phyloP scores from a whole-genome alignment of 2,329 filamentous ascomycete species.

The Rutstroemia sp. region DNA sequence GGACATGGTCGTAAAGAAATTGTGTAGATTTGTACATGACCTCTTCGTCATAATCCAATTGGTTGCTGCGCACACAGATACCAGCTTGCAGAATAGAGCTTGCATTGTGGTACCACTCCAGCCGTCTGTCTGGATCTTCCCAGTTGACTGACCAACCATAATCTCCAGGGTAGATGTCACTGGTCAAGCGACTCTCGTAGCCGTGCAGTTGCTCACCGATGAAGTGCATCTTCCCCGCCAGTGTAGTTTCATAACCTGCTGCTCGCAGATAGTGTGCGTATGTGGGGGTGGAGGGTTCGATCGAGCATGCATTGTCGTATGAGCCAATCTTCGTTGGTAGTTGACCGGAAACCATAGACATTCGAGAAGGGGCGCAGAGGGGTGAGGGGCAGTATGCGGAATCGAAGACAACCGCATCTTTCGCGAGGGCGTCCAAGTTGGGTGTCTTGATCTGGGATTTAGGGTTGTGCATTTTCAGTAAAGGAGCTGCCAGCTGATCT shows the following conservation, averaged over 20 bases:
- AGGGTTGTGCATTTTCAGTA: constrained; percentile 86
- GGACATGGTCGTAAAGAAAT: constrained; percentile 84
- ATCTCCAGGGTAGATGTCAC: constrained; percentile 90
- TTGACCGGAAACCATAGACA: constrained; percentile 90
- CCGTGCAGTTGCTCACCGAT: constrained; percentile 91
- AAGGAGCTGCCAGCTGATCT: constrained; percentile 84
- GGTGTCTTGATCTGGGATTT: constrained; percentile 88
- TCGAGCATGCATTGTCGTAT: constrained; percentile 84
- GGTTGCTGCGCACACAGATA: constrained; percentile 82
- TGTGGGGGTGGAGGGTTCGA: constrained; percentile 77
- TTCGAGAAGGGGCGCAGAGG: constrained; percentile 84
- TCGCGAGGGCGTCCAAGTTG: constrained; percentile 76
- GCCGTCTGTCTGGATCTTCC: constrained; percentile 78
- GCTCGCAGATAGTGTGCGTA: constrained; percentile 86
- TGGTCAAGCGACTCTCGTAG: constrained; percentile 87
- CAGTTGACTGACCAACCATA: constrained; percentile 94
- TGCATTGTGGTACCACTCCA: constrained; percentile 96
- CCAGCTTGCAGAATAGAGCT: constrained; percentile 89
- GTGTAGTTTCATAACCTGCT: constrained; percentile 79
- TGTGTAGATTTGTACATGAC: constrained; percentile 78
- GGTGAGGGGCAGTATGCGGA: constrained; percentile 93
- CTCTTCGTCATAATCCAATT: constrained; percentile 93
- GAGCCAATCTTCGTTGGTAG: constrained; percentile 86
- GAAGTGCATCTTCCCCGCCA: constrained; percentile 97
- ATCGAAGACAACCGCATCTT: constrained; percentile 80